phyloP scores from a whole-genome alignment of 805 yeast genomes.

The Monosporozyma aerobia region DNA sequence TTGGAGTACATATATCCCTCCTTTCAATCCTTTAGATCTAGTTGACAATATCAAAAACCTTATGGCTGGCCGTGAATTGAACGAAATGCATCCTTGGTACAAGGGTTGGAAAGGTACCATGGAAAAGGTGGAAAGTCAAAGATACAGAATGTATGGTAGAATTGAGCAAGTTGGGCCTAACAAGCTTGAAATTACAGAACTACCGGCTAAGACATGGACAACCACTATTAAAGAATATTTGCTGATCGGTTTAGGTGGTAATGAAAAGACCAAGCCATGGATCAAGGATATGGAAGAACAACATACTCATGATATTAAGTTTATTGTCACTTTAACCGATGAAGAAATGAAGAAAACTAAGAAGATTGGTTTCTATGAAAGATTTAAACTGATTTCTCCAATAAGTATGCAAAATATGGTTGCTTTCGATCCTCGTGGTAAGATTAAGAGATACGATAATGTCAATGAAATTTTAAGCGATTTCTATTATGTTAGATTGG shows the following conservation, averaged over 20 bases:
- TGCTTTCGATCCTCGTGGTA: conserved; percentile 84
- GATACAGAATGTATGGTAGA: conserved; percentile 66
- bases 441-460: conserved; percentile 71
- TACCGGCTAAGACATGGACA: conserved; percentile 92
- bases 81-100: conserved; percentile 84
- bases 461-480: conserved; percentile 75
- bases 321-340: conserved; percentile 60
- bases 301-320: conserved; percentile 73
- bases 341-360: conserved; percentile 80
- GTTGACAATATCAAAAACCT: conserved; percentile 63
- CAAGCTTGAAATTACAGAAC: conserved; percentile 80
- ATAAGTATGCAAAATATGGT: conserved; percentile 83
- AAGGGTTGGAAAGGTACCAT: conserved; percentile 90
- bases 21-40: conserved; percentile 78
- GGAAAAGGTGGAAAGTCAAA: conserved; percentile 54
- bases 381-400: conserved; percentile 67
- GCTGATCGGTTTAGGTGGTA: conserved; percentile 63
- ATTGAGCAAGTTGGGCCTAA: conserved; percentile 73
- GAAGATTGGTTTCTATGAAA: conserved; percentile 68
- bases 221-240: conserved; percentile 79
- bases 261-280: conserved; percentile 71
- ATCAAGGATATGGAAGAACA: conserved; percentile 93
- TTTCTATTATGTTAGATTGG: conserved; percentile 78
- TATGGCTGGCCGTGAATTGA: conserved; percentile 62
- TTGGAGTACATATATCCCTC: conserved; percentile 92